These are phyloP conservation scores for Ormosia emarginata DNA, from an alignment of 306 rosid species.

Conservation along the genomic window DNA sequence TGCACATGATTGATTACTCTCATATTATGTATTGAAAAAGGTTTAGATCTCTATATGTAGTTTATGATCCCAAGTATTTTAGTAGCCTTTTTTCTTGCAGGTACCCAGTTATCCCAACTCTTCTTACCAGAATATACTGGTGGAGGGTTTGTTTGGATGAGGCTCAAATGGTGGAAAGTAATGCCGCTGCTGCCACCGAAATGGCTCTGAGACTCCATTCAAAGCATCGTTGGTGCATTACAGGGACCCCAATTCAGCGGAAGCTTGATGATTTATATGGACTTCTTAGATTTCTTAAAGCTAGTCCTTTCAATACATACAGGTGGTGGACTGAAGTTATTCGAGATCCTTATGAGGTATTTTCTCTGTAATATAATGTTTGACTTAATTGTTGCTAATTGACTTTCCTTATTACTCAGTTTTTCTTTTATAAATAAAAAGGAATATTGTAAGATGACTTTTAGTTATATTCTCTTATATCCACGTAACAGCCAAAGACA, in stretches of 20 bases:
- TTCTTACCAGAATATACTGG: conserved; percentile 90
- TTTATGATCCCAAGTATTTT: conserved; percentile 9
- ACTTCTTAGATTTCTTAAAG: conserved; percentile 72
- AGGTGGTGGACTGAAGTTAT: conserved; percentile 97
- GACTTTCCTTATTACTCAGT: neutral
- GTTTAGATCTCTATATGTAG: neutral
- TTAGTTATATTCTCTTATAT: neutral
- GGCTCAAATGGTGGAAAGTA: conserved; percentile 98
- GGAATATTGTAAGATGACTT: conserved; percentile 10
- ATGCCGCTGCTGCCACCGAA: conserved; percentile 78
- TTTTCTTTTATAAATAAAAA: neutral
- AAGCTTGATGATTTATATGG: conserved; percentile 91
- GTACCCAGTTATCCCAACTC: conserved; percentile 91
- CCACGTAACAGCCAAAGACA: neutral
- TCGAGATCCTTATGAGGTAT: conserved; percentile 91
- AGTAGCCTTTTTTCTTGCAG: conserved; percentile 35
- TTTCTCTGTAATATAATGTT: conserved; percentile 7
- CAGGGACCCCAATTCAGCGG: conserved; percentile 96
- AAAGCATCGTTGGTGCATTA: conserved; percentile 86
- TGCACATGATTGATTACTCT: neutral
- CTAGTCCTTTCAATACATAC: conserved; percentile 69
- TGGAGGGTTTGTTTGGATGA: conserved; percentile 99
- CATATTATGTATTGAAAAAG: neutral
- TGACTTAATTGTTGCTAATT: conserved; percentile 3
- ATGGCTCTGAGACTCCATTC: conserved; percentile 85